Base-by-base conservation (phyloP, 169 alveolate genomes). In the Ichthyophthirius multifiliis region DNA sequence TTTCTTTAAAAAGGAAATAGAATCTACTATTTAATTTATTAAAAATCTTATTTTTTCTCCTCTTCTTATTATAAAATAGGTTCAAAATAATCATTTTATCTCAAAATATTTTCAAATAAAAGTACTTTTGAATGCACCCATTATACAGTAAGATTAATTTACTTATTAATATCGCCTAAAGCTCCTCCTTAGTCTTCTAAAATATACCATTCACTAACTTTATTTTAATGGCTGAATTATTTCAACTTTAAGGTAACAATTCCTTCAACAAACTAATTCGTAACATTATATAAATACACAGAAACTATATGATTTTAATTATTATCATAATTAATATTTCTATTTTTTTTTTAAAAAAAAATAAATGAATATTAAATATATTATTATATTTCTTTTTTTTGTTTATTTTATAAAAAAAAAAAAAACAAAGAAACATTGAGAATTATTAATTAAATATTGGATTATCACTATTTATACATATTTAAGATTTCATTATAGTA, bases 111-210 rank as follows among this genome's bases (percentile, higher is more conserved):
- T 55, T 55, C 71, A 55, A 27, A 55, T 12, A 27, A 55, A 13
- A 10, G 31, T 27, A 34, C 31, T 27, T 55, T 39, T 10, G 71
- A 55, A 39, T 55, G 71, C 23, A 55, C 39, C 71, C 71, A 55
- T 55, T 55, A 27, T 13, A 55, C 31, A 20, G 71, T 23, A 18
- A 55, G 23, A 27, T 23, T 55, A 16, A 55, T 55, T 55, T 55
- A 27, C 31, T 55, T 55, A 10, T 4, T 20, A 7, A 55, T 55
- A 55, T 55, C 71, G 18, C 71, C 71, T 55, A 55, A 55, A 0
- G 71, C 71, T 27, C 71, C 71, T 20, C 71, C 71, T 27, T 55
- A 27, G 5, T 55, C 71, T 55, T 55, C 71, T 27, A 55, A 27
- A 55, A 55, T 55, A 55, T 55, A 55, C 71, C 71, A 55, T 27